Conservation (phyloP, 1,284 basidiomycete species). For the Trichosporon ovoides region DNA sequence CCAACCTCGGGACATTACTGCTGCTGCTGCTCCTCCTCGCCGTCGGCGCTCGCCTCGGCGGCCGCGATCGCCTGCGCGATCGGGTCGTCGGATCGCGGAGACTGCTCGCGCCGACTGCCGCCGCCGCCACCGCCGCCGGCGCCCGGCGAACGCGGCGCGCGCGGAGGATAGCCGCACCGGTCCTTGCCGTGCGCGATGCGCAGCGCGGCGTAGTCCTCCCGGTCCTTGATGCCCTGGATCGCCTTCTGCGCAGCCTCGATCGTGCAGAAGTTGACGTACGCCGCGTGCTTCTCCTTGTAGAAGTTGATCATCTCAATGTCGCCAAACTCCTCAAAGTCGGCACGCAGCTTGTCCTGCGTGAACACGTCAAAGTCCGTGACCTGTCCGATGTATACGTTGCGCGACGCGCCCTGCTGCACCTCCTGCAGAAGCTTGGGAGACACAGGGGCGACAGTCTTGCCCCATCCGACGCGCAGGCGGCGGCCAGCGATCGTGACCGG, state of each 20-base stretch:
- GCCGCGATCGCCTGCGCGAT: constrained; percentile 23
- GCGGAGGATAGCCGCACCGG: constrained; percentile 62
- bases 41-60: constrained; percentile 16
- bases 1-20: background rate
- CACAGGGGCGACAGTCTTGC: constrained; percentile 80
- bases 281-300: constrained; percentile 91
- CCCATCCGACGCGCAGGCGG: constrained; percentile 90
- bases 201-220: constrained; percentile 72
- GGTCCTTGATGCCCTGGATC: constrained; percentile 78
- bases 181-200: constrained; percentile 91
- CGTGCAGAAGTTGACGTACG: constrained; percentile 90
- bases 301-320: constrained; percentile 92
- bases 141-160: constrained; percentile 17
- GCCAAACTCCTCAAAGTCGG: constrained; percentile 85
- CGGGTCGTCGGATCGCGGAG: constrained; percentile 18
- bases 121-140: background rate
- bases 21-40: background rate
- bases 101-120: constrained; percentile 14
- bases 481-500: constrained; percentile 84
- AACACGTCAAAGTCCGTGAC: constrained; percentile 87
- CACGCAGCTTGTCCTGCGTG: constrained; percentile 74
- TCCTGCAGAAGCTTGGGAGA: constrained; percentile 69
- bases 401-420: constrained; percentile 81
- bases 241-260: constrained; percentile 92
- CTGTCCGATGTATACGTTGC: constrained; percentile 91